Percentiles rank a stretch among this genome's conserved stretches.
phyloP scores from a whole-genome alignment of 2,329 filamentous ascomycete genomes.

The Cephalotrichum gorgonifer region DNA sequence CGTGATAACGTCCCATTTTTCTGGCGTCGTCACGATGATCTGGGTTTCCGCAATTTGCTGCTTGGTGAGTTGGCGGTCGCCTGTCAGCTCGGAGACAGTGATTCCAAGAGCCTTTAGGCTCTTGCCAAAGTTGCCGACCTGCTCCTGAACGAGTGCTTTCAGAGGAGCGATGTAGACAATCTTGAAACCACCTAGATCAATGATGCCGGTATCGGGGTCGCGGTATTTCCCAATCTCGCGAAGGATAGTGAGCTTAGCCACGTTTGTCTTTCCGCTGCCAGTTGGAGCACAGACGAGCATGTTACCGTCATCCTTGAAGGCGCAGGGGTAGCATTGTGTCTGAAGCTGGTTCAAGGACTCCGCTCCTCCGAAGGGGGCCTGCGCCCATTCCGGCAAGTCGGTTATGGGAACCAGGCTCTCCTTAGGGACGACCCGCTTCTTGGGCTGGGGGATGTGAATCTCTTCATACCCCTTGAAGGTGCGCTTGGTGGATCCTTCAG shows the following conservation, averaged over 20 bases:
- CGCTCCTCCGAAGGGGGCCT: constrained; percentile 71
- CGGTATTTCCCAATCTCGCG: constrained; percentile 95
- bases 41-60: constrained; percentile 97
- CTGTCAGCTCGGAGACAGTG: constrained; percentile 87
- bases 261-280: constrained; percentile 96
- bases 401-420: constrained; percentile 76
- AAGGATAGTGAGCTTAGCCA: constrained; percentile 93
- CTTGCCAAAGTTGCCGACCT: constrained; percentile 94
- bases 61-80: constrained; percentile 95
- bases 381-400: constrained; percentile 88
- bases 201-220: constrained; percentile 79
- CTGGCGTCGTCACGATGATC: constrained; percentile 94
- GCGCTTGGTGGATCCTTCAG: constrained; percentile 88
- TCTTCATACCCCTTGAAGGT: constrained; percentile 98
- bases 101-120: constrained; percentile 86
- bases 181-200: constrained; percentile 94
- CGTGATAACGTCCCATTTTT: constrained; percentile 99
- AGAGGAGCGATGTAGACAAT: constrained; percentile 96
- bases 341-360: constrained; percentile 92
- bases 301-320: constrained; percentile 90
- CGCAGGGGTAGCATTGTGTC: constrained; percentile 82
- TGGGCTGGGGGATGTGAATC: constrained; percentile 90
- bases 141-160: constrained; percentile 93
- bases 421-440: constrained; percentile 70
- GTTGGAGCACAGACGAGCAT: constrained; percentile 97